Evolutionary conservation across 2,329 filamentous ascomycete species (phyloP), one percentile per base, ranked within the genome.

Genomic region (Beauveria rudraprayagi): DNA sequence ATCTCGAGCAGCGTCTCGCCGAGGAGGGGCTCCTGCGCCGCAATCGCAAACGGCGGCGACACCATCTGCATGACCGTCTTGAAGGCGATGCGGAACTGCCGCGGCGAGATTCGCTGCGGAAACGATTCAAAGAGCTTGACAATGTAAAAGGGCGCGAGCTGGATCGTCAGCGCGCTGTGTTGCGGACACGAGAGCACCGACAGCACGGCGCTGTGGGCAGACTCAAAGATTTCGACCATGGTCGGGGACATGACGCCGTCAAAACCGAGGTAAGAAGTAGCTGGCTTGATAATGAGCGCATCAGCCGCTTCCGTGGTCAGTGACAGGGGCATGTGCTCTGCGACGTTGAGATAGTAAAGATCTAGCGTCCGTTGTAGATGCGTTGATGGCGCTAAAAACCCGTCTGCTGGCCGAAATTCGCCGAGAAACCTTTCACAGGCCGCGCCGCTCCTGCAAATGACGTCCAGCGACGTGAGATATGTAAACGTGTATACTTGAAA

Each of bases 51-150:
- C 0, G 92, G 92, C 3, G 92, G 91, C 3, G 89, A 87, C 11
- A 91, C 86, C 62, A 95, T 87, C 67, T 89, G 88, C 72, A 96
- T 84, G 51, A 96, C 78, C 1, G 91, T 93, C 71, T 88, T 90
- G 78, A 96, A 92, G 11, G 92, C 92, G 10, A 96, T 80, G 34
- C 92, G 84, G 77, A 97, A 96, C 71, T 97, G 92, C 17, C 92
- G 85, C 1, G 90, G 81, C 0, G 90, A 92, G 22, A 96, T 84
- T 62, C 88, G 88, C 1, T 79, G 71, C 0, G 92, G 92, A 72
- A 96, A 96, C 1, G 91, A 87, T 22, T 83, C 79, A 69, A 96
- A 90, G 0, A 96, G 80, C 16, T 87, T 86, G 67, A 92, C 87
- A 65, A 95, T 86, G 73, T 97, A 96, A 69, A 90, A 90, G 0